These are phyloP conservation scores for Populus hybrid DNA, from an alignment of 441 rosid species.

Conservation along the genomic window DNA sequence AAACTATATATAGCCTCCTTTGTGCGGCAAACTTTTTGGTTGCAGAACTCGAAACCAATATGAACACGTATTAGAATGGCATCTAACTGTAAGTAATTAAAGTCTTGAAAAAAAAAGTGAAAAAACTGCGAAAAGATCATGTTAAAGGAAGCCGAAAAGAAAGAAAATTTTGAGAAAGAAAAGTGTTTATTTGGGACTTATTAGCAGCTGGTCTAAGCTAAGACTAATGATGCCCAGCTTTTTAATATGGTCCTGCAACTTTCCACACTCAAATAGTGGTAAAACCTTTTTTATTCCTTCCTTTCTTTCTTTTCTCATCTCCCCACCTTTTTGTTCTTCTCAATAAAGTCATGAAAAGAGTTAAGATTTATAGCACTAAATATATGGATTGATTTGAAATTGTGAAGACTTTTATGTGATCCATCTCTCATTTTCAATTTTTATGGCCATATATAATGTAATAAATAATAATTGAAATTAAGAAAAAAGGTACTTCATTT, in stretches of 20 bases:
- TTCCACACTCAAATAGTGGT: neutral
- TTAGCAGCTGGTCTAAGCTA: neutral
- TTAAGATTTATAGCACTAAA: neutral
- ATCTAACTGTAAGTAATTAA: neutral
- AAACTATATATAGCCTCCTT: no score
- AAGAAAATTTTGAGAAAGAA: neutral
- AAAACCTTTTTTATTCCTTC: neutral
- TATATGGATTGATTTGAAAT: neutral
- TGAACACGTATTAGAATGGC: conserved; percentile 7
- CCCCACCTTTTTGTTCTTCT: neutral
- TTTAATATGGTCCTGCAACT: neutral
- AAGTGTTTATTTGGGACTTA: no score
- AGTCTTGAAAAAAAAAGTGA: neutral
- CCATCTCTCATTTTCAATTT: neutral
- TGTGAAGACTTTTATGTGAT: neutral
- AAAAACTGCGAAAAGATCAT: neutral
- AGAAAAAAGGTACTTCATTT: neutral
- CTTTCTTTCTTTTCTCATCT: neutral
- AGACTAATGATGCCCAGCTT: conserved; percentile 10
- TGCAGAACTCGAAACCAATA: neutral
- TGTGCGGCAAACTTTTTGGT: neutral
- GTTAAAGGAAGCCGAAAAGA: neutral
- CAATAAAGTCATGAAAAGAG: neutral
- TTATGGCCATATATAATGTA: neutral
- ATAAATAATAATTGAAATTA: neutral